Evolutionary conservation across 345 rosid species (phyloP).

Genomic region (Toxicodendron radicans): DNA sequence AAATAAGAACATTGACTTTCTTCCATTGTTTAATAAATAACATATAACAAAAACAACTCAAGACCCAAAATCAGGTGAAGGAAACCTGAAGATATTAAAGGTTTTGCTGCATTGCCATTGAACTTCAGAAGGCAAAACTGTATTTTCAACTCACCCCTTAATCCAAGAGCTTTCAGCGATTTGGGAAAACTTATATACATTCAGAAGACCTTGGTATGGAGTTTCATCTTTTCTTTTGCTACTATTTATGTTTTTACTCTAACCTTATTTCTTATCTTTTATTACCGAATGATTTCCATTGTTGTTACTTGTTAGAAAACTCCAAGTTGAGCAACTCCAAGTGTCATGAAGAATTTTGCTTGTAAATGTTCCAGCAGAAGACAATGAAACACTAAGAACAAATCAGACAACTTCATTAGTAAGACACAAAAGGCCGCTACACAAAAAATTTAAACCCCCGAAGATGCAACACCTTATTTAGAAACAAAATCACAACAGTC

Average conservation of each 20-base stretch:
- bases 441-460: neutral
- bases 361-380: too few species aligned
- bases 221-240: neutral
- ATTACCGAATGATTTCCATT: too few species aligned
- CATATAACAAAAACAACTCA: neutral
- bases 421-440: neutral
- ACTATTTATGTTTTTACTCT: neutral
- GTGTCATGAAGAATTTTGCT: neutral
- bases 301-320: neutral
- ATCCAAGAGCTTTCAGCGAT: neutral
- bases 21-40: neutral
- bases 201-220: neutral
- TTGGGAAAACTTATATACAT: neutral
- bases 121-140: neutral
- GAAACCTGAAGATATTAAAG: too few species aligned
- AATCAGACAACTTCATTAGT: neutral
- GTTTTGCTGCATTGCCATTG: too few species aligned
- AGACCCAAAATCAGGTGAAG: too few species aligned
- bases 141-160: neutral
- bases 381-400: neutral
- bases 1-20: neutral
- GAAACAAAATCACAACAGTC: neutral
- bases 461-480: neutral
- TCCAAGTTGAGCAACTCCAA: neutral
- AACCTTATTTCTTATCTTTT: neutral